Evolutionary conservation across 305 asterid species (phyloP).

Genomic region (Fraxinus baroniana): DNA sequence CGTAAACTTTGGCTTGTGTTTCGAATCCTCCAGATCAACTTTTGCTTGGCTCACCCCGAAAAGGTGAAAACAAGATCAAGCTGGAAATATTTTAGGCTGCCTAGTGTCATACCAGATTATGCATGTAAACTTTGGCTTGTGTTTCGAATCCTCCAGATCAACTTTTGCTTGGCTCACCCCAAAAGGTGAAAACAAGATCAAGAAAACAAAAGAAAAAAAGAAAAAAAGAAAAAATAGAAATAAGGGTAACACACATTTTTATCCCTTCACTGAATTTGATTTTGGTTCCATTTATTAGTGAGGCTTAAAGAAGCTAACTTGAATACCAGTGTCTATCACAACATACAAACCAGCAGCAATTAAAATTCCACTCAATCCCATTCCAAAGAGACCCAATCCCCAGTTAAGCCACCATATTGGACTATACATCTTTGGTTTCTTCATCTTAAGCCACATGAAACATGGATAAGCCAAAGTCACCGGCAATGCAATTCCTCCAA

Average conservation of each 20-base stretch:
- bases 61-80: too few relatives aligned
- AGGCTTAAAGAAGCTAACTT: conserved; percentile 75
- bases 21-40: neutral
- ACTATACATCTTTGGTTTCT: conserved; percentile 57
- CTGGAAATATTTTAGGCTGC: too few relatives aligned
- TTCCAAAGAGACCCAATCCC: conserved; percentile 63
- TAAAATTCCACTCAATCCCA: conserved; percentile 50
- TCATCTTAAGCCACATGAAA: conserved; percentile 86
- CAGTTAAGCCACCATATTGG: conserved; percentile 66
- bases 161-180: too few relatives aligned
- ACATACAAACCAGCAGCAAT: conserved; percentile 63
- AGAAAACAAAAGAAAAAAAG: too few relatives aligned
- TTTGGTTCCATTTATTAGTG: neutral
- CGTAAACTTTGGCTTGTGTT: neutral
- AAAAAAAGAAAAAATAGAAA: too few relatives aligned
- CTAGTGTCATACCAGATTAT: too few relatives aligned
- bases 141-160: too few relatives aligned
- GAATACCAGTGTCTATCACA: conserved; percentile 57
- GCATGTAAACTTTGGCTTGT: too few relatives aligned
- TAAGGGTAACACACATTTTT: too few relatives aligned
- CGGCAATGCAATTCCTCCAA: conserved; percentile 72
- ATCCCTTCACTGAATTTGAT: too few relatives aligned
- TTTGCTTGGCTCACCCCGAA: neutral
- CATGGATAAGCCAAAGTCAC: conserved; percentile 78
- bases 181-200: too few relatives aligned